Base-by-base conservation (phyloP, 352 stramenopile species). In the Aphanomyces astaci region DNA sequence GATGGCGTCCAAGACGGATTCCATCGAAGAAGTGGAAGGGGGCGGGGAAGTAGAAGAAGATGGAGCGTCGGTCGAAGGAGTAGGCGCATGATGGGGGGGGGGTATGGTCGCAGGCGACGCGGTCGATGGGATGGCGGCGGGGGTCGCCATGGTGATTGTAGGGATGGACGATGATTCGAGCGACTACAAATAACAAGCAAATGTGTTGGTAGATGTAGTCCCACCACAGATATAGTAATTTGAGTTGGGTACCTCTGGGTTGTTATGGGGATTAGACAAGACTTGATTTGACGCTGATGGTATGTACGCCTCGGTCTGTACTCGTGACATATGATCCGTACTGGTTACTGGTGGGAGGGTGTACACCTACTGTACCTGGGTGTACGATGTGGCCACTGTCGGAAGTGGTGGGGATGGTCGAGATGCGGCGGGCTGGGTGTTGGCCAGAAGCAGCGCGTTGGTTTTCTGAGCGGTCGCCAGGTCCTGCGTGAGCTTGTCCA, bases 401-500 rank as follows among this genome's bases (percentile, higher is more conserved):
- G 36, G 36, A 7, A 7, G 7, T 43, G 36, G 7, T 43, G 36
- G 36, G 24, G 25, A 40, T 22, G 28, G 24, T 0, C 11, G 53
- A 11, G 53, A 3, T 36, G 53, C 11, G n/a, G 25, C 53, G 0
- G 3, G 30, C 4, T 19, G 22, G 17, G 24, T 1, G 52, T 15
- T 24, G 52, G 22, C 19, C 22, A 22, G 24, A 49, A 49, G 15
- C 32, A 17, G 13, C 27, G 25, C 24, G 17, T 49, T 0, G 53
- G 63, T n/a, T n/a, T n/a, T n/a, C n/a, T n/a, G n/a, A n/a, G n/a
- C n/a, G 60, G 65, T 59, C 28, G 52, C 59, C 64, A 76, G 71
- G 13, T 81, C 59, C 2, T 74, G 60, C n/a, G 84, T 73, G 3
- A 66, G 32, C 24, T 40, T n/a, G 17, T 64, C 57, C 10, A 31